Percentiles rank a stretch among this genome's conserved stretches.
Evolutionary conservation across 1,284 basidiomycete species (phyloP).

Genomic region (Trametes pubescens): DNA sequence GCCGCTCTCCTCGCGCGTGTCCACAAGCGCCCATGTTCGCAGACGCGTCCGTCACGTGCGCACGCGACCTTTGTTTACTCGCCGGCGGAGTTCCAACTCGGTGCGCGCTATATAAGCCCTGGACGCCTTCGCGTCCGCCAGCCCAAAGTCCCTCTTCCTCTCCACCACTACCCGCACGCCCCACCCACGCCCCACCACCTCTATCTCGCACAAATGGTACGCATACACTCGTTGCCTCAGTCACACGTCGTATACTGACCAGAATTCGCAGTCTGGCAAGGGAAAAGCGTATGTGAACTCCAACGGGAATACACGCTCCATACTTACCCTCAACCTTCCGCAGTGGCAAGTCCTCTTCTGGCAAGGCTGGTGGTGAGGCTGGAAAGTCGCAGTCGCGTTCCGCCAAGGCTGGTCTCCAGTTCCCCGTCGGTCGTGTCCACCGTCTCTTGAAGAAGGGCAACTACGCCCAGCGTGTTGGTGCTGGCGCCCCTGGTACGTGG

Average conservation of each 20-base stretch:
- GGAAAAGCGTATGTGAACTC: conserved; percentile 55
- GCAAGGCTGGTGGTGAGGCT: conserved; percentile 58
- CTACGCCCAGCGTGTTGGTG: conserved; percentile 78
- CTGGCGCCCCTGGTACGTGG: conserved; percentile 72
- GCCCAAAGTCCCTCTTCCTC: conserved; percentile 36
- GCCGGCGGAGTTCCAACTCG: conserved; percentile 43
- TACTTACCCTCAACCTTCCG: conserved; percentile 16
- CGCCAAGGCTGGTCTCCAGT: conserved; percentile 81
- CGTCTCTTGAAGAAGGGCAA: conserved; percentile 84
- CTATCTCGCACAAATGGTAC: conserved; percentile 42
- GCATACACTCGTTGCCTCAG: conserved; percentile 25
- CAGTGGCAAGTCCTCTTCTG: conserved; percentile 65
- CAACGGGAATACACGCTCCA: conserved; percentile 9
- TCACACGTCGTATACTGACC: conserved; percentile 29
- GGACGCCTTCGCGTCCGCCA: conserved; percentile 36
- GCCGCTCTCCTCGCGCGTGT: conserved; percentile 12
- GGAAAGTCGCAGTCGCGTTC: conserved; percentile 71
- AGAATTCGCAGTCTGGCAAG: conserved; percentile 56
- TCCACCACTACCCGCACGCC: conserved; percentile 40
- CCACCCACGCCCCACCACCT: conserved; percentile 27
- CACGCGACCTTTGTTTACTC: conserved; percentile 40
- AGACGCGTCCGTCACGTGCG: conserved; percentile 42
- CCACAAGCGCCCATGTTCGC: conserved; percentile 21
- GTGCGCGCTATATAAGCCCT: conserved; percentile 44
- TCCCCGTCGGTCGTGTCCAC: conserved; percentile 91